Conservation (phyloP, 345 rosid species). For the Conringia planisiliqua region DNA sequence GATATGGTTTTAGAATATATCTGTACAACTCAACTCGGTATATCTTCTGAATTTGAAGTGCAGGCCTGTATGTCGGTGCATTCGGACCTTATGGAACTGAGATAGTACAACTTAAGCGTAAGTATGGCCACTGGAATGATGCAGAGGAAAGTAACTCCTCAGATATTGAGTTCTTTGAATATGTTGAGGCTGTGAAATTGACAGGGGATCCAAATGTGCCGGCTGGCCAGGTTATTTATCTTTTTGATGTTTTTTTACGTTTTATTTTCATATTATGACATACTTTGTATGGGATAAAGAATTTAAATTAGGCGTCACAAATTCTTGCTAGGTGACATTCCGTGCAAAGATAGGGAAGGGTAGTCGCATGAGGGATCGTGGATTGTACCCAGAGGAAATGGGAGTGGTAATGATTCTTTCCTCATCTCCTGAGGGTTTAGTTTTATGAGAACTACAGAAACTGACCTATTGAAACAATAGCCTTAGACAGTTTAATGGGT, state of each 20-base stretch:
- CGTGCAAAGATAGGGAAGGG: constrained; percentile 92
- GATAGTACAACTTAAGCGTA: constrained; percentile 86
- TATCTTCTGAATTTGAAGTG: constrained; percentile 27
- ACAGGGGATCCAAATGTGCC: constrained; percentile 99
- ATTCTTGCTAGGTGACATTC: constrained; percentile 72
- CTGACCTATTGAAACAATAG: constrained; percentile 4
- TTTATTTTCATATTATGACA: neutral
- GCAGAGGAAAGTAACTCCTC: constrained; percentile 47
- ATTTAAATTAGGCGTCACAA: neutral
- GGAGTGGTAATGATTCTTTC: constrained; percentile 69
- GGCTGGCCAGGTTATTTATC: constrained; percentile 77
- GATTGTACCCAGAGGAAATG: constrained; percentile 76
- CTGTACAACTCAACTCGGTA: constrained; percentile 4
- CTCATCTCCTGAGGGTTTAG: constrained; percentile 16
- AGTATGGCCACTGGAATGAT: constrained; percentile 81
- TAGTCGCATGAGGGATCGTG: constrained; percentile 53
- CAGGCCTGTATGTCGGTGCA: constrained; percentile 92
- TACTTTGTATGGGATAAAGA: neutral
- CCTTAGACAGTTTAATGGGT: neutral
- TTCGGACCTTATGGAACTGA: constrained; percentile 96
- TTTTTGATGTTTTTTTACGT: neutral
- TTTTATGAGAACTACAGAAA: neutral
- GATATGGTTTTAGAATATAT: neutral
- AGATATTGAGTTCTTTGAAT: constrained; percentile 81
- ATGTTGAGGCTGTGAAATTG: constrained; percentile 93